Evolutionary conservation across 495 filamentous ascomycete genomes (phyloP).

Genomic region (Neurospora terricola): DNA sequence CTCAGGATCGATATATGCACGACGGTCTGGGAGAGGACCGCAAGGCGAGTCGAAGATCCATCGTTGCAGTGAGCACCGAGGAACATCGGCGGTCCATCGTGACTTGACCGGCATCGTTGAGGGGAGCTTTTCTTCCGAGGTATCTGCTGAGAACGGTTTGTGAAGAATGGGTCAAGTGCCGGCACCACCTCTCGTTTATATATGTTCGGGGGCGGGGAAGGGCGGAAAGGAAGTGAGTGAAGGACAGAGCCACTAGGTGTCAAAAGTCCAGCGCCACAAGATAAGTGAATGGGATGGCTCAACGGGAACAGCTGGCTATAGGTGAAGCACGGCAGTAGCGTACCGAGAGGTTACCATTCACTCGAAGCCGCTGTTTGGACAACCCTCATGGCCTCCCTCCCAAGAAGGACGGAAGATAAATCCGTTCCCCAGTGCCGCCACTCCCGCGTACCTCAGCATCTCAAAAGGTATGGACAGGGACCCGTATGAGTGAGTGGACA

Average conservation of each 20-base stretch:
- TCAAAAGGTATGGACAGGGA: background rate
- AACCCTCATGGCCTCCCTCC: background rate
- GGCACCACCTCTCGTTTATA: background rate
- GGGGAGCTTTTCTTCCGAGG: constrained; percentile 1
- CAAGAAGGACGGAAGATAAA: background rate
- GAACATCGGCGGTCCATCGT: constrained; percentile 31
- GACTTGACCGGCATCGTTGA: constrained; percentile 30
- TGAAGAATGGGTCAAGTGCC: background rate
- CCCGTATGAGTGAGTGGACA: background rate
- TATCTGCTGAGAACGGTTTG: background rate
- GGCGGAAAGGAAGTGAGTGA: background rate
- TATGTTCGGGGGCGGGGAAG: background rate
- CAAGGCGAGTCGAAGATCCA: constrained; percentile 26
- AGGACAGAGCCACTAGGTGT: background rate
- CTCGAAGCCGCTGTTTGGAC: background rate
- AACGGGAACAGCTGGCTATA: background rate
- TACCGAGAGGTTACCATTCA: background rate
- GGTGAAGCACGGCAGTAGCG: background rate
- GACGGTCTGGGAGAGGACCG: constrained; percentile 23
- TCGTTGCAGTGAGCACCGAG: constrained; percentile 28
- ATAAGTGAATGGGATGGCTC: background rate
- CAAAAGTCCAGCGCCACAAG: background rate
- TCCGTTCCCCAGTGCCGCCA: background rate
- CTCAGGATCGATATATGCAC: constrained; percentile 46
- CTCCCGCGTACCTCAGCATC: background rate